Conservation (phyloP, 352 stramenopile species). For the Phytopythium sindhum region DNA sequence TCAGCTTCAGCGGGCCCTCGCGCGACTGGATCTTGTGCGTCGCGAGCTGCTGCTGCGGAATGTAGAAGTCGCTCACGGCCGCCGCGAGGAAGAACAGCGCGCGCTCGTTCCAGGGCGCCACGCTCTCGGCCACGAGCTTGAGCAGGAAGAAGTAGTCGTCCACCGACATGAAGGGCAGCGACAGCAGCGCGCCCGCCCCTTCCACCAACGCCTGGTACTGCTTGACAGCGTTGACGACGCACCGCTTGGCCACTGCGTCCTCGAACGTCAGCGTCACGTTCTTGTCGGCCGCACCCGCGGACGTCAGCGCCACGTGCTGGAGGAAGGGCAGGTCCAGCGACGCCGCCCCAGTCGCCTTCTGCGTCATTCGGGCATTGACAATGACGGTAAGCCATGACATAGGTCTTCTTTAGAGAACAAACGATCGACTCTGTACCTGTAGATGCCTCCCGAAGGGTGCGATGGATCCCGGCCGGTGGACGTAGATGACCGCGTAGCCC, state of each 20-base stretch:
- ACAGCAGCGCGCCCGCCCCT: slow-evolving; percentile 59
- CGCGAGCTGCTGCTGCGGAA: slow-evolving; percentile 84
- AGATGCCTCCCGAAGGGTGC: slow-evolving; percentile 83
- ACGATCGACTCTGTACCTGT: slow-evolving; percentile 18
- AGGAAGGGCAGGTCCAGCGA: slow-evolving; percentile 72
- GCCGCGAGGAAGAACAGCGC: slow-evolving; percentile 94
- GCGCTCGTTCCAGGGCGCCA: slow-evolving; percentile 58
- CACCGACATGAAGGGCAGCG: slow-evolving; percentile 93
- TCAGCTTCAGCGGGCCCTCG: slow-evolving; percentile 69
- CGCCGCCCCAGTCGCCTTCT: slow-evolving; percentile 38
- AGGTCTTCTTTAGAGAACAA: too few species aligned
- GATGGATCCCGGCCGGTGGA: slow-evolving; percentile 88
- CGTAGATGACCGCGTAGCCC: slow-evolving; percentile 96
- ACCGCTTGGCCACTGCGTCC: slow-evolving; percentile 34
- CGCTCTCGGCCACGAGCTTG: slow-evolving; percentile 64
- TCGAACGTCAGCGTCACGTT: slow-evolving; percentile 34
- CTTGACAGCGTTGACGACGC: slow-evolving; percentile 49
- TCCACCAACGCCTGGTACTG: slow-evolving; percentile 34
- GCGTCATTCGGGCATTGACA: not conserved
- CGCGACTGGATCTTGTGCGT: slow-evolving; percentile 98
- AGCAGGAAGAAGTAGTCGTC: slow-evolving; percentile 97
- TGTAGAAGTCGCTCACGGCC: slow-evolving; percentile 99
- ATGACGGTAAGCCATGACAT: not conserved
- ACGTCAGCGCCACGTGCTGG: slow-evolving; percentile 35
- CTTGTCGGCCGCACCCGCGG: slow-evolving; percentile 18